Base-by-base conservation (phyloP, 176 grass and related monocot species). In the Oryza meridionalis region DNA sequence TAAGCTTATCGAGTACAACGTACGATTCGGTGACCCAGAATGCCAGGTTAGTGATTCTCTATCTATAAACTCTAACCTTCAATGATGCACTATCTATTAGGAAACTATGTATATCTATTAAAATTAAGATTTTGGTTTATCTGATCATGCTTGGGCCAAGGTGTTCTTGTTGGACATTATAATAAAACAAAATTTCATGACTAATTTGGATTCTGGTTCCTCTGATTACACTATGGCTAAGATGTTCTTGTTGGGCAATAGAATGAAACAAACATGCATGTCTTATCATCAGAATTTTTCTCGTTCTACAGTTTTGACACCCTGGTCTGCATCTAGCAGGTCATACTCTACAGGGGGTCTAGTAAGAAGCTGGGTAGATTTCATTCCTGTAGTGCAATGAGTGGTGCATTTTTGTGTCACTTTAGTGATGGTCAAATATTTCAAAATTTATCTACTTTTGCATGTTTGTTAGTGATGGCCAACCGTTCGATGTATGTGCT, bases 1-100 rank as follows among this genome's bases (percentile, higher is more conserved):
- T 77, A 98, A 95, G 82, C 93, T 95, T 74, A 95, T 98, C 12
- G 96, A 98, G 63, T 95, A 98, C 65, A 98, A 95, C 71, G 95
- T 93, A 7, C 83, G 92, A 45, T 98, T 98, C 80, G 95, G 95
- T 44, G 96, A 95, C 78, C 96, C 92, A 51, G 91, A 98, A 89
- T 98, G 95, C 29, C 92, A 98, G 90, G 95, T 98, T 77, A 86
- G 95, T 93, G 70, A 43, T 70, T 5, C 5, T 73, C 21, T 51
- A 38, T 65, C 42, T 65, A 12, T n/a, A 35, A 37, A 50, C 16
- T n/a, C 0, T 11, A 69, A 70, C 46, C 2, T 67, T 75, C 70
- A 7, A 58, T 2, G 64, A 21, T 74, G 16, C 24, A 68, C 74
- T 68, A 51, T 77, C 7, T 67, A 2, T 77, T 67, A 51, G 64